These are phyloP conservation scores for Corylus heterophylla DNA, from an alignment of 306 rosid species.

Conservation along the genomic window DNA sequence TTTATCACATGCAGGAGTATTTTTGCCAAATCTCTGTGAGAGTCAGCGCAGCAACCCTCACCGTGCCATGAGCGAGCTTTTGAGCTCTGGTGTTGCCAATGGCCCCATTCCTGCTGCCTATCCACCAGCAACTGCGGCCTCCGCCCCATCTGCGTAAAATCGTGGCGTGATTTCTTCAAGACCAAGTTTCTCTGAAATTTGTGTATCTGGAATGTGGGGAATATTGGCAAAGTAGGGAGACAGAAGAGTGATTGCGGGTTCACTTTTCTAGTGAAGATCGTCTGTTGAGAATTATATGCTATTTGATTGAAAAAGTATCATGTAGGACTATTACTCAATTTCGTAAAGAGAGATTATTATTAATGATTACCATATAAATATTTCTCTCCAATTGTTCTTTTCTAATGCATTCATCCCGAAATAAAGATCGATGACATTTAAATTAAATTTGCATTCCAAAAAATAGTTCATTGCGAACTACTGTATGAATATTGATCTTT, in stretches of 20 bases:
- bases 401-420: too few relatives aligned
- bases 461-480: too few relatives aligned
- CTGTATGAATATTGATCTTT: too few relatives aligned
- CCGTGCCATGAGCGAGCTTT: slow-evolving; percentile 60
- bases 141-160: slow-evolving; percentile 26
- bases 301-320: not conserved
- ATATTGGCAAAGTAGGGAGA: not conserved
- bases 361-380: not conserved
- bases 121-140: not conserved
- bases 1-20: slow-evolving; percentile 51
- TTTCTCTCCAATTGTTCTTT: not conserved
- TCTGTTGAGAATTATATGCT: not conserved
- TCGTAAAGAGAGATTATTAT: not conserved
- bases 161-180: not conserved
- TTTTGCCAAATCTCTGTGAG: slow-evolving; percentile 66
- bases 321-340: not conserved
- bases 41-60: slow-evolving; percentile 56
- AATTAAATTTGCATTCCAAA: too few relatives aligned
- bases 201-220: not conserved
- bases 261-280: not conserved
- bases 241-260: not conserved
- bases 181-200: not conserved
- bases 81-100: slow-evolving; percentile 67
- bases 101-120: slow-evolving; percentile 37
- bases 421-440: too few relatives aligned